These are phyloP conservation scores for Monosporozyma solicola DNA, from an alignment of 805 yeast species.

Conservation along the genomic window DNA sequence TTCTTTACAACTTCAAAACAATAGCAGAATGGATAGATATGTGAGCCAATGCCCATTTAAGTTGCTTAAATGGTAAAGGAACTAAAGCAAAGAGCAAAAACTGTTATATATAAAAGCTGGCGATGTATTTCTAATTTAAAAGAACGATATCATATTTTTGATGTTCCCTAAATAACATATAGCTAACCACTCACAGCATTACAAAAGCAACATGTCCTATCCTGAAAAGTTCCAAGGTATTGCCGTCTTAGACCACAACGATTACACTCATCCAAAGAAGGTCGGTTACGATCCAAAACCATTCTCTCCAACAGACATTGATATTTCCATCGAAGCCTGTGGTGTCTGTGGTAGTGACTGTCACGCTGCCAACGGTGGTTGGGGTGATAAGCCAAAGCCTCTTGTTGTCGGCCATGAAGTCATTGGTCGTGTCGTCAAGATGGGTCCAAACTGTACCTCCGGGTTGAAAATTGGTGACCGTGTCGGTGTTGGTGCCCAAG, in stretches of 20 bases:
- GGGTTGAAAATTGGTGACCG: constrained; percentile 56
- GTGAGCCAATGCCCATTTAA: too few relatives aligned
- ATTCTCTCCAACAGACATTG: constrained; percentile 40
- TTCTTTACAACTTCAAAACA: too few relatives aligned
- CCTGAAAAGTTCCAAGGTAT: constrained; percentile 50
- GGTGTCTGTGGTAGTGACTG: constrained; percentile 61
- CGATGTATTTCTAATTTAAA: too few relatives aligned
- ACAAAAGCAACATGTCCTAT: neutral
- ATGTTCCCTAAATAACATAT: neutral
- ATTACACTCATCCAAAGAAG: constrained; percentile 49
- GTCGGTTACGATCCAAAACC: constrained; percentile 42
- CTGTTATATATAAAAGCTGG: too few relatives aligned
- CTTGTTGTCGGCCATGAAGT: constrained; percentile 40
- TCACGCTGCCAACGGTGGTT: constrained; percentile 18
- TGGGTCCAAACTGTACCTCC: constrained; percentile 47
- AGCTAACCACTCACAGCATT: neutral
- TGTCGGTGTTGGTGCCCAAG: constrained; percentile 75
- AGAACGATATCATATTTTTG: too few relatives aligned
- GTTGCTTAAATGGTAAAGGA: too few relatives aligned
- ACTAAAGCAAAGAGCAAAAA: too few relatives aligned
- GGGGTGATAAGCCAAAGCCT: constrained; percentile 20
- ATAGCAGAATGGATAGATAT: too few relatives aligned
- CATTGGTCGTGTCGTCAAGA: constrained; percentile 46
- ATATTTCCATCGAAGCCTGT: constrained; percentile 50
- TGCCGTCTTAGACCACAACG: constrained; percentile 40